A percentile compares a stretch with the other conserved stretches of the same genome.
Evolutionary conservation across 768 basidiomycete species (phyloP).

Genomic region (Saitozyma podzolica): DNA sequence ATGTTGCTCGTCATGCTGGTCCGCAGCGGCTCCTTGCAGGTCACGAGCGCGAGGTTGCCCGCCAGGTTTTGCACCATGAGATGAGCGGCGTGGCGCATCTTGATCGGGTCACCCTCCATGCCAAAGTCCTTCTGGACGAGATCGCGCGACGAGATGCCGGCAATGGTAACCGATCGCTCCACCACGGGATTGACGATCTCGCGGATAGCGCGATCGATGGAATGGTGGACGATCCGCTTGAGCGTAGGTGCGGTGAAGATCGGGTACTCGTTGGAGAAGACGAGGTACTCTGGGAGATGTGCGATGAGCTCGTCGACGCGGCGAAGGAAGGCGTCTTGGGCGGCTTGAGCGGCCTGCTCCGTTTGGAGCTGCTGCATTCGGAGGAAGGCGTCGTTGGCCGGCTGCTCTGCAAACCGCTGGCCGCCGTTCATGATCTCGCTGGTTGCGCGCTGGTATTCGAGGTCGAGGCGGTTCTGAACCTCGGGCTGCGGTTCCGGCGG

Average conservation of each 20-base stretch:
- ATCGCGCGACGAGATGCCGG: conserved; percentile 94
- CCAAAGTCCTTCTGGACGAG: conserved; percentile 94
- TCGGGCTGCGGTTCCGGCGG: conserved; percentile 56
- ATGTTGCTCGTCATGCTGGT: conserved; percentile 87
- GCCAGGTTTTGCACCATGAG: conserved; percentile 96
- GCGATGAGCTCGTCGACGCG: conserved; percentile 52
- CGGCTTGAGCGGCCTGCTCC: conserved; percentile 58
- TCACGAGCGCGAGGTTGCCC: conserved; percentile 91
- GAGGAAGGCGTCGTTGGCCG: conserved; percentile 35
- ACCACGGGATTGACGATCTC: conserved; percentile 99
- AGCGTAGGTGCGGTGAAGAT: conserved; percentile 68
- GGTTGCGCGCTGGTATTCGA: conserved; percentile 69
- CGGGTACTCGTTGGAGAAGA: conserved; percentile 74
- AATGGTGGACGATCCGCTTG: conserved; percentile 85
- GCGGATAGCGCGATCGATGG: conserved; percentile 89
- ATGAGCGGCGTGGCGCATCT: conserved; percentile 86
- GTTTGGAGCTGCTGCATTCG: conserved; percentile 66
- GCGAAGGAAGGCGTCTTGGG: conserved; percentile 50
- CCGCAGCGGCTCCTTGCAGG: conserved; percentile 95
- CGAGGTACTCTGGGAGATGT: conserved; percentile 69
- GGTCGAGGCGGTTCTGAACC: conserved; percentile 70
- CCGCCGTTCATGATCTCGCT: conserved; percentile 55
- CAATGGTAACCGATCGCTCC: conserved; percentile 96
- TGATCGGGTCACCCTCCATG: conserved; percentile 85
- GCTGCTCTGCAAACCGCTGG: conserved; percentile 31